Evolutionary conservation across 116 monocot species (phyloP), one percentile per base, ranked within the genome.

Genomic region (Posidonia oceanica): DNA sequence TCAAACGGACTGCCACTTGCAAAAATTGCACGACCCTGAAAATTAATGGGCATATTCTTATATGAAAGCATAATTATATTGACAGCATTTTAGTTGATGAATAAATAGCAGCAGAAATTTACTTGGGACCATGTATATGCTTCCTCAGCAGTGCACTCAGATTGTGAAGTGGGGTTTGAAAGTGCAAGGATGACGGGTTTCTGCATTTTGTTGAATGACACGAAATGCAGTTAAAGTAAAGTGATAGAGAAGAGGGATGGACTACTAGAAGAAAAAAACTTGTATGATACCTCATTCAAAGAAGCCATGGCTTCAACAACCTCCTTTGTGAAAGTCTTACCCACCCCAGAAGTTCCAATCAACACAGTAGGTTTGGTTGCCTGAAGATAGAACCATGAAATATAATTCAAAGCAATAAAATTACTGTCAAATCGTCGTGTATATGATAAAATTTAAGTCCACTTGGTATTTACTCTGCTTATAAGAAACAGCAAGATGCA

Each of bases 111-210:
- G 7, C 10, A 62, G 21, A 61, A 61, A 52, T 36, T 72, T 76
- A 95, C 95, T 78, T 91, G 66, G 69, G 74, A 88, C 95, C 95
- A 95, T 63, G 82, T 86, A 64, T 95, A 95, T 63, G 95, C 95
- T 83, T 95, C 84, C 72, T 91, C 95, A 65, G 95, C 95, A 71
- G 95, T 95, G 72, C 95, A 95, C 65, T 95, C 95, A n/a, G 95
- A 91, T 70, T 88, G 91, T 14, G 91, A 83, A 20, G 95, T 95
- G 74, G 95, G 95, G 73, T 95, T 95, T 59, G 91, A 95, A 4
- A 91, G 74, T 74, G 95, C 91, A 74, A 95, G 86, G 74, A 95
- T 95, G 3, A 95, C 64, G 3, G 97, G 97, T 55, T 82, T 98
- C 97, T 98, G 87, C 77, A 77, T 75, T 83, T 72, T 40, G 17